phyloP scores from a whole-genome alignment of 371 early-diverging fungal species.

The Mortierella sp. region DNA sequence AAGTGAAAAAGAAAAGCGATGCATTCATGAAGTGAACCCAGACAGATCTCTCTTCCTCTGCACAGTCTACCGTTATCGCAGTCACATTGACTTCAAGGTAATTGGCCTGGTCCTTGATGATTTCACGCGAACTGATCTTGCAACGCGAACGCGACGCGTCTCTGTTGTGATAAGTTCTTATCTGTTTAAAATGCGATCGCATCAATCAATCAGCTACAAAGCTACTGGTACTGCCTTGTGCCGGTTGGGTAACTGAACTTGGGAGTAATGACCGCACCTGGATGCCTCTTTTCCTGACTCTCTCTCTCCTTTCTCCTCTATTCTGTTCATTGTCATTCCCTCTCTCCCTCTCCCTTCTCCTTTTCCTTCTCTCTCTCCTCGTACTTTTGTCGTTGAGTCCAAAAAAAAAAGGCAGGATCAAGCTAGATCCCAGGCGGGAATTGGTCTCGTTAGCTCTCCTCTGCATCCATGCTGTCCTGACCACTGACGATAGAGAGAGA shows the following conservation, averaged over 20 bases:
- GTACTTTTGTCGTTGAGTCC: neutral
- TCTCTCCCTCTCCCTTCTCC: neutral
- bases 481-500: neutral
- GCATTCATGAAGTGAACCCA: neutral
- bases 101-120: too few species aligned
- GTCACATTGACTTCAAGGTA: neutral
- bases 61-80: neutral
- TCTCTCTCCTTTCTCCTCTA: conserved; percentile 6
- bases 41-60: too few species aligned
- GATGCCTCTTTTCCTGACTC: neutral
- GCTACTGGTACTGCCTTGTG: neutral
- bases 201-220: neutral
- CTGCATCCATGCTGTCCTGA: neutral
- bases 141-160: conserved; percentile 10
- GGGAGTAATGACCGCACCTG: neutral
- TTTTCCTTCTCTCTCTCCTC: neutral
- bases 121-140: neutral
- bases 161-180: neutral
- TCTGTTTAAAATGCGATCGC: neutral
- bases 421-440: neutral
- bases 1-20: neutral
- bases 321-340: neutral
- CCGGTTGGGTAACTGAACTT: neutral
- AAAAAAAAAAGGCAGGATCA: neutral
- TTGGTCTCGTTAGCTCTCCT: neutral